phyloP scores from a whole-genome alignment of 176 grass and related monocot species.

The Oryza brachyantha region DNA sequence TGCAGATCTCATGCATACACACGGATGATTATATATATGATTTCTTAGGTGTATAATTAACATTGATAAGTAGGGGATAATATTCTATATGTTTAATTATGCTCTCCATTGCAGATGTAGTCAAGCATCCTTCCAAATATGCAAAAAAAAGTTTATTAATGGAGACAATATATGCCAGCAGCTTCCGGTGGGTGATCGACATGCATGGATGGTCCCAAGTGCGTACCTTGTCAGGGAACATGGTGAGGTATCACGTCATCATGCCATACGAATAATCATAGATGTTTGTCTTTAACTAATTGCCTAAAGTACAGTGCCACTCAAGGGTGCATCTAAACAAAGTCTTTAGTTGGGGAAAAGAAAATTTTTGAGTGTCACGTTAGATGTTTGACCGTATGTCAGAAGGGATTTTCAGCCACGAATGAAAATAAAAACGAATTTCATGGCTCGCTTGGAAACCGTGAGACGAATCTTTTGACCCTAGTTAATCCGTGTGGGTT shows the following conservation, averaged over 20 bases:
- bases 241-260: background rate
- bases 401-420: no score
- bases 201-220: background rate
- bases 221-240: background rate
- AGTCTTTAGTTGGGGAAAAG: no score
- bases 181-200: background rate
- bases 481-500: no score
- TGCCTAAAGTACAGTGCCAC: background rate
- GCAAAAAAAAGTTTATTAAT: background rate
- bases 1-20: background rate
- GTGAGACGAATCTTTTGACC: no score
- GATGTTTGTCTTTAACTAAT: background rate
- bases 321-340: background rate
- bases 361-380: no score
- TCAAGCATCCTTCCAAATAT: background rate
- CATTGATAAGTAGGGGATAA: constrained; percentile 6
- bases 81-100: background rate
- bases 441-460: no score
- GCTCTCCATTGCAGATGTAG: background rate
- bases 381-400: no score
- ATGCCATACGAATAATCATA: background rate
- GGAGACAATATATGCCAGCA: background rate
- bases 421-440: no score
- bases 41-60: background rate
- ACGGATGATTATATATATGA: background rate